Conservation (phyloP, 192 early-diverging fungal species). For the Backusella psychrophila region DNA sequence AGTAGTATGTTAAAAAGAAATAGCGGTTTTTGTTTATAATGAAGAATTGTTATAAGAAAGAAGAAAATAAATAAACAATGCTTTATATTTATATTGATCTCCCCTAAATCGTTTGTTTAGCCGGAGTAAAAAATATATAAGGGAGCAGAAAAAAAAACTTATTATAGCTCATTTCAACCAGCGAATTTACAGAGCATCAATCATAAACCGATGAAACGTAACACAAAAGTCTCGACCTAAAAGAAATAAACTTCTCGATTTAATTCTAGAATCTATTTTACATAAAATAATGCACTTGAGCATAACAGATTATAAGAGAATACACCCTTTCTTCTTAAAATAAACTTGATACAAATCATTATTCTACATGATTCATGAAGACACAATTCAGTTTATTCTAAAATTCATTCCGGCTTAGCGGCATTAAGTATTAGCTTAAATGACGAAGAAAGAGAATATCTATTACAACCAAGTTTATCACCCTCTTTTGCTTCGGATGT, state of each 20-base stretch:
- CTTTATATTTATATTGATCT: background rate
- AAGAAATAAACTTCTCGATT: background rate
- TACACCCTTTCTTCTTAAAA: background rate
- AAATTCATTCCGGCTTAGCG: background rate
- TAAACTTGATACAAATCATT: background rate
- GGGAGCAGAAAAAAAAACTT: background rate
- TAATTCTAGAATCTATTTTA: background rate
- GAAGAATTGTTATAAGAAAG: background rate
- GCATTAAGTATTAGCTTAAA: background rate
- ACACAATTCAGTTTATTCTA: background rate
- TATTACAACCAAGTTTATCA: background rate
- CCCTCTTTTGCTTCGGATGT: background rate
- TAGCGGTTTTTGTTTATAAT: slow-evolving; percentile 1
- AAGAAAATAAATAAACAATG: background rate
- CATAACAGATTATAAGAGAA: background rate
- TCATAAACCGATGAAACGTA: background rate
- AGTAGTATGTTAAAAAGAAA: background rate
- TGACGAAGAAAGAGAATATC: background rate
- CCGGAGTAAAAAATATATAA: background rate
- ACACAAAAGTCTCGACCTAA: slow-evolving; percentile 6
- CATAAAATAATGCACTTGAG: background rate
- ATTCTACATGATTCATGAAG: background rate
- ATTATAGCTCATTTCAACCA: background rate
- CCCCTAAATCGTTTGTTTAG: background rate
- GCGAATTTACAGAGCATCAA: background rate